Base-by-base conservation (phyloP, 2,329 filamentous ascomycete genomes). In the Penicillium sp. region DNA sequence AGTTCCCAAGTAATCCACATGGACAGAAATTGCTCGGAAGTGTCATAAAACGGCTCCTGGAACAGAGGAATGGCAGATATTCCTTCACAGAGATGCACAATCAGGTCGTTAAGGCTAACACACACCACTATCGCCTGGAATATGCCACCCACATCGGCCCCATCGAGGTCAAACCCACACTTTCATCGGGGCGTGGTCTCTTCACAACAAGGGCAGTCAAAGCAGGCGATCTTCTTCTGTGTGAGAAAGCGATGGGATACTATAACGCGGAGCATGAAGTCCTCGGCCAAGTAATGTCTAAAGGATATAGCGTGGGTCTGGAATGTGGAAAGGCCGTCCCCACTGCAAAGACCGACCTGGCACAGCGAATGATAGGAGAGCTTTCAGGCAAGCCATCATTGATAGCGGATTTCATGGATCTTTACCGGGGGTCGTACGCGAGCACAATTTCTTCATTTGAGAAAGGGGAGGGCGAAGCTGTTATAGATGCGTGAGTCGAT, bases 161-260 rank as follows among this genome's bases (percentile, higher is more conserved):
- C 0, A 75, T 81, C 1, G 64, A 69, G 33, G 58, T 83, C 0
- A 73, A 69, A 23, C 29, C 63, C 9, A 75, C 77, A 0, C 62
- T 64, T 1, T 73, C 66, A 4, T 69, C 72, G 13, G 81, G 80
- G 1, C 70, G 73, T 2, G 82, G 81, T 0, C 64, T 84, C 0
- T 85, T 83, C 59, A 79, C 77, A 0, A 80, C 75, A 0, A 66
- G 68, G 20, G 58, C 68, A 0, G 77, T 84, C 3, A 68, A 71
- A 24, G 73, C 75, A 0, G 82, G 81, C 0, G 77, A 83, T 3
- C 66, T 84, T 0, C 62, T 85, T 0, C 58, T 84, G 0, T 83
- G 79, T 40, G 81, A 84, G 53, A 84, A 84, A 53, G 80, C 81
- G 0, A 82, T 84, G 56, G 65, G 63, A 0, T 74, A 81, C 0